Conservation (phyloP, 225 moss, liverwort and hornwort genomes). For the Physcomitrellopsis africana region DNA sequence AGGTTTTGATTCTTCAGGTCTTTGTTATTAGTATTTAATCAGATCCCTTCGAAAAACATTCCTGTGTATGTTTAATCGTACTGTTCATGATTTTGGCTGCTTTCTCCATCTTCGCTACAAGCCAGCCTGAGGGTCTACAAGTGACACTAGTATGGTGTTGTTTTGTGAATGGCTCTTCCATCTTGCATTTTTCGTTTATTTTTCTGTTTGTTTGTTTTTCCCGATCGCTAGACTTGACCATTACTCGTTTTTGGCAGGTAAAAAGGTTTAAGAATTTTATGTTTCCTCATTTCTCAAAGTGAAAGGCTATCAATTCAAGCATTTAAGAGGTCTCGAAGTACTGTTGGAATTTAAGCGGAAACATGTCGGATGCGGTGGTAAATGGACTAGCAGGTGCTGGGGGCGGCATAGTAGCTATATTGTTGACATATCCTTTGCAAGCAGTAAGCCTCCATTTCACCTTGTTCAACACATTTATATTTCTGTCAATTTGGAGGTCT, state of each 20-base stretch:
- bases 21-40: too few relatives aligned
- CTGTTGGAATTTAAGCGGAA: constrained; percentile 10
- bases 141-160: neutral
- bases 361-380: constrained; percentile 80
- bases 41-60: neutral
- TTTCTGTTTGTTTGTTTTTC: too few relatives aligned
- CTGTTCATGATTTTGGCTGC: constrained; percentile 5
- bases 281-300: neutral
- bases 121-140: neutral
- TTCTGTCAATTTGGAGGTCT: constrained; percentile 10
- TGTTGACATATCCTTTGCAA: constrained; percentile 86
- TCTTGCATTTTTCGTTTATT: too few relatives aligned
- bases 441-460: constrained; percentile 47
- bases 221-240: too few relatives aligned
- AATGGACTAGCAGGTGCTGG: constrained; percentile 91
- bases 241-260: too few relatives aligned
- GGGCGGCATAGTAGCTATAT: constrained; percentile 81
- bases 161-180: neutral
- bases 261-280: too few relatives aligned
- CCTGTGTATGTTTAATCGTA: neutral
- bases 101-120: neutral
- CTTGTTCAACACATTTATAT: too few relatives aligned
- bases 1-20: too few relatives aligned
- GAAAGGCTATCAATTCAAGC: constrained; percentile 21
- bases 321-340: constrained; percentile 14